phyloP scores from a whole-genome alignment of 2,329 filamentous ascomycete genomes.

The Bipolaris cookei region DNA sequence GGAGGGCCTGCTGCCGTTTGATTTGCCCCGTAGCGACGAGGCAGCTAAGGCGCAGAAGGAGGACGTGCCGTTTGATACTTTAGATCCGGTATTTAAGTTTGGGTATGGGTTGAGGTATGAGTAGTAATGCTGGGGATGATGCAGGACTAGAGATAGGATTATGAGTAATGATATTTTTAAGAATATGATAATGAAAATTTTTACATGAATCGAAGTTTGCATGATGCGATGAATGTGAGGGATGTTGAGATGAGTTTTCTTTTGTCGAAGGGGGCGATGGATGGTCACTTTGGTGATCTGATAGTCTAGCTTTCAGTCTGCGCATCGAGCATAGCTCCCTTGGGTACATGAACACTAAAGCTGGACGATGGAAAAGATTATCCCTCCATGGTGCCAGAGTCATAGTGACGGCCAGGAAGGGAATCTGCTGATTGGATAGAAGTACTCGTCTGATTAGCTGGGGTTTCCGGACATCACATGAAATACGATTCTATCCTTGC shows the following conservation, averaged over 20 bases:
- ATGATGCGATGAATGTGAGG: neutral
- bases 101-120: conserved; percentile 46
- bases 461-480: neutral
- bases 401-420: neutral
- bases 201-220: neutral
- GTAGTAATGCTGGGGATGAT: neutral
- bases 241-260: too few species aligned
- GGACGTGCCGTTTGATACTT: conserved; percentile 50
- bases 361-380: too few species aligned
- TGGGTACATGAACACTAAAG: too few species aligned
- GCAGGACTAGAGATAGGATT: neutral
- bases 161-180: neutral
- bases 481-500: neutral
- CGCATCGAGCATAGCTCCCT: neutral
- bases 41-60: conserved; percentile 50
- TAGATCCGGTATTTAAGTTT: conserved; percentile 45
- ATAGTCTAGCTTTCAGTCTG: too few species aligned
- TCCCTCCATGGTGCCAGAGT: too few species aligned
- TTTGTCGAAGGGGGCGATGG: neutral
- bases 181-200: neutral
- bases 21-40: conserved; percentile 54
- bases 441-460: neutral
- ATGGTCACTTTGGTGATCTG: neutral
- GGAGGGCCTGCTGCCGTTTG: conserved; percentile 55
- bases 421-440: neutral